Conservation (phyloP, 1,139 yeast species). For the Chernovozyma sophiae-reginae region DNA sequence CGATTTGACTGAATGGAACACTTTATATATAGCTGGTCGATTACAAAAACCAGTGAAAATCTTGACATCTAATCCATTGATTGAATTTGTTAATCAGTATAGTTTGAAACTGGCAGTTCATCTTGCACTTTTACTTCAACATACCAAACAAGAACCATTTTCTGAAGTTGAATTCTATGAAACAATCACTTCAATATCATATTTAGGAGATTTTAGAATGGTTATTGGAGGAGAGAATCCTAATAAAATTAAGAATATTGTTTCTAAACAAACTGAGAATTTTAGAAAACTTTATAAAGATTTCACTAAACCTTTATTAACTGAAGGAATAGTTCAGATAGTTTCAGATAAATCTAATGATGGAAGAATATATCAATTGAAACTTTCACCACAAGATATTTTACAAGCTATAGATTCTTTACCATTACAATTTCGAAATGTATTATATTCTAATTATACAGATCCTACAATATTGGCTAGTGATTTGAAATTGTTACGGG, state of each 20-base stretch:
- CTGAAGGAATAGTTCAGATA: conserved; percentile 16
- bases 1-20: conserved; percentile 79
- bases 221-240: conserved; percentile 90
- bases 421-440: conserved; percentile 37
- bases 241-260: conserved; percentile 80
- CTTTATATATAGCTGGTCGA: conserved; percentile 87
- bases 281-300: conserved; percentile 75
- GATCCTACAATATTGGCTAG: background rate
- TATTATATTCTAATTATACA: conserved; percentile 9
- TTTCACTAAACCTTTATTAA: conserved; percentile 28
- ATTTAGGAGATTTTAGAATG: conserved; percentile 89
- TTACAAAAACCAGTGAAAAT: conserved; percentile 90
- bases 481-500: conserved; percentile 18
- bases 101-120: conserved; percentile 78
- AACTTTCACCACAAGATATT: conserved; percentile 7
- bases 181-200: conserved; percentile 76
- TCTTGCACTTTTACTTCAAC: conserved; percentile 57
- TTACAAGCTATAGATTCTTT: conserved; percentile 5
- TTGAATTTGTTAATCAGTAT: conserved; percentile 65
- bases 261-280: conserved; percentile 63
- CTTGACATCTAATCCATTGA: conserved; percentile 38
- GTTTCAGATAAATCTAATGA: conserved; percentile 9
- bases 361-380: background rate
- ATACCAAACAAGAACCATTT: conserved; percentile 24
- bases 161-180: conserved; percentile 66